These are phyloP conservation scores for Cucurbita pepo DNA, from an alignment of 306 rosid genomes.

Conservation along the genomic window DNA sequence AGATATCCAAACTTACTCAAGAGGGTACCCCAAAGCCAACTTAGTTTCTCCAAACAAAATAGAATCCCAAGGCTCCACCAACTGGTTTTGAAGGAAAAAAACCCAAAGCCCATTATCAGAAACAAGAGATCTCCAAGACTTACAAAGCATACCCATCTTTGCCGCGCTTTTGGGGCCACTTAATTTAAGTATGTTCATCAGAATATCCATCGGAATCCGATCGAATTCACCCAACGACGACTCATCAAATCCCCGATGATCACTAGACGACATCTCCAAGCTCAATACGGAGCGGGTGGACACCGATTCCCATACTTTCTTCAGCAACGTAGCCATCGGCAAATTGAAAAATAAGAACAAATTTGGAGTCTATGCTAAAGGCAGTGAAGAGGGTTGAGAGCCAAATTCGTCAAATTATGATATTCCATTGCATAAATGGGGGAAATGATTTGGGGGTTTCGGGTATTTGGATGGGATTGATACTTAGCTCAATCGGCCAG, in stretches of 20 bases:
- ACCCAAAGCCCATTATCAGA: slow-evolving; percentile 3
- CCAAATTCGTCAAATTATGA: neutral
- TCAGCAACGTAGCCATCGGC: slow-evolving; percentile 31
- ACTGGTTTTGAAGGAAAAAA: slow-evolving; percentile 4
- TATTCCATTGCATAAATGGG: neutral
- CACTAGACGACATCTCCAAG: neutral
- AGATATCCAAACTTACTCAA: slow-evolving; percentile 23
- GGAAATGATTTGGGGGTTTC: neutral
- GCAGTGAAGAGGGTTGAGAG: neutral
- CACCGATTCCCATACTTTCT: slow-evolving; percentile 44
- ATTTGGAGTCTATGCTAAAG: neutral
- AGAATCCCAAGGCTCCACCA: slow-evolving; percentile 5
- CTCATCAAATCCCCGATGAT: neutral
- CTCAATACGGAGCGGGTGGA: slow-evolving; percentile 11
- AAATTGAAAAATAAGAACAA: neutral
- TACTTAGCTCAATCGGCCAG: neutral
- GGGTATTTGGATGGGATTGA: neutral
- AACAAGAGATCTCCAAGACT: slow-evolving; percentile 10
- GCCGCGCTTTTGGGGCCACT: slow-evolving; percentile 45
- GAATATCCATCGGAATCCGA: slow-evolving; percentile 43
- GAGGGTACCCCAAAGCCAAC: slow-evolving; percentile 17
- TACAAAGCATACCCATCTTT: neutral
- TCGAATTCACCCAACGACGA: slow-evolving; percentile 29
- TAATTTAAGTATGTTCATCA: slow-evolving; percentile 34
- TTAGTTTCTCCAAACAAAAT: slow-evolving; percentile 6